Conservation (phyloP, 2,329 filamentous ascomycete species). For the Diatrype stigma region DNA sequence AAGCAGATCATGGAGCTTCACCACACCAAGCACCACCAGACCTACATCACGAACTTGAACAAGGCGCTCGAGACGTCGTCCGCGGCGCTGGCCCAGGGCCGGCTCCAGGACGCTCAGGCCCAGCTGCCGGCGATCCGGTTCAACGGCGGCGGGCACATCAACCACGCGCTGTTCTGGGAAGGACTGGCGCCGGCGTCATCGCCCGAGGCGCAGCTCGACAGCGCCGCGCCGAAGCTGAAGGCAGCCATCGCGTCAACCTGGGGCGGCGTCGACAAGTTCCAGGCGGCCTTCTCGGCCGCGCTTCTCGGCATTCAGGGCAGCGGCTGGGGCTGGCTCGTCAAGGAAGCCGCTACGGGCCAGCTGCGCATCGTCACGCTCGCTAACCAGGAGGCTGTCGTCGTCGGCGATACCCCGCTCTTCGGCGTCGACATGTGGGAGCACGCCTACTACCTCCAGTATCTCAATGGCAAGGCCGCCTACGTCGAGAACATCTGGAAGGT, state of each 20-base stretch:
- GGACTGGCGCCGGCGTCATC: slow-evolving; percentile 64
- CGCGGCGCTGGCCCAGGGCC: slow-evolving; percentile 48
- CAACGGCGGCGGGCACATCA: slow-evolving; percentile 89
- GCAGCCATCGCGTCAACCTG: slow-evolving; percentile 61
- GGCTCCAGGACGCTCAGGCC: slow-evolving; percentile 55
- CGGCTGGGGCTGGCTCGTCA: slow-evolving; percentile 85
- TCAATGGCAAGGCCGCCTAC: slow-evolving; percentile 72
- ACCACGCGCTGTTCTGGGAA: slow-evolving; percentile 91
- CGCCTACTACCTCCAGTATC: slow-evolving; percentile 83
- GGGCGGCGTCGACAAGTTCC: slow-evolving; percentile 65
- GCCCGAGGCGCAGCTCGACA: slow-evolving; percentile 50
- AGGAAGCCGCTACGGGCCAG: slow-evolving; percentile 53
- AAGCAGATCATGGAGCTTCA: slow-evolving; percentile 78
- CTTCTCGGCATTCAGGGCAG: slow-evolving; percentile 74
- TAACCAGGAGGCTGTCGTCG: slow-evolving; percentile 74
- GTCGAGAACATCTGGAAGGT: slow-evolving; percentile 74
- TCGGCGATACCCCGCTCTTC: slow-evolving; percentile 61
- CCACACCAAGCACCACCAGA: slow-evolving; percentile 74
- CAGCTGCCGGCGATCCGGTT: slow-evolving; percentile 74
- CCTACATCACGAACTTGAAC: slow-evolving; percentile 75
- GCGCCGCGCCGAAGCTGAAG: slow-evolving; percentile 53
- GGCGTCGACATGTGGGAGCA: slow-evolving; percentile 94
- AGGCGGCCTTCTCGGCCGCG: slow-evolving; percentile 59
- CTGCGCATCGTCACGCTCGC: slow-evolving; percentile 76
- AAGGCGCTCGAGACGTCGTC: slow-evolving; percentile 57